Base-by-base conservation (phyloP, 164 flowering plant species). In the Warburgia ugandensis region DNA sequence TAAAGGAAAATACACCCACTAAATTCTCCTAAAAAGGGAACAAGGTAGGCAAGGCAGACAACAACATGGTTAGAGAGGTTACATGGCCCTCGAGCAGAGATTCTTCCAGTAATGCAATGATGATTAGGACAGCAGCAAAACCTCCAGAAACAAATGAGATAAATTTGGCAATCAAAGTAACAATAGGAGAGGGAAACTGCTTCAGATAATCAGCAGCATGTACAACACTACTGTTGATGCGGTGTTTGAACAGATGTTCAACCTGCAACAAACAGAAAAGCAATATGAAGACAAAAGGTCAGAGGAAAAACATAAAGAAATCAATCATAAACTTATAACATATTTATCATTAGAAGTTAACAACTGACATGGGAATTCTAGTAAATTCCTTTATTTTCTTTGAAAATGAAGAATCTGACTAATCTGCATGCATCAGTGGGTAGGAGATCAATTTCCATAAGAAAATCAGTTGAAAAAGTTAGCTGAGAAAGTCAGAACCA, bases 21-120 rank as follows among this genome's bases (percentile, higher is more conserved):
- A 22, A 14, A 40, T 35, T 46, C 37, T 22, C 14, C 14, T 29
- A n/a, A n/a, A 16, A 27, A 52, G 2, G 12, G 11, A 22, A 6
- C n/a, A 21, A 45, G 13, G 13, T 12, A 14, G 14, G n/a, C 13
- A 8, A 45, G 28, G 3, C n/a, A 45, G n/a, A 16, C 38, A 23
- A 10, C 26, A 28, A 37, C n/a, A n/a, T n/a, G n/a, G n/a, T n/a
- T n/a, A n/a, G n/a, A n/a, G 36, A 51, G 11, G n/a, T 74, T 86
- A 94, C 99, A 78, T 94, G 99, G 65, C 96, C 99, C 71, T 94
- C 99, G 8, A 94, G 85, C 52, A 94, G 73, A 61, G 97, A 89
- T 70, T 94, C 99, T 41, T 94, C 97, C 37, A 89, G 74, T 64
- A 94, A 83, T 17, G 97, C 97, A 74, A 94, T 83, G 63, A 94